Evolutionary conservation across 768 basidiomycete species (phyloP), one percentile per base, ranked within the genome.

Genomic region (Termitomyces sp.): DNA sequence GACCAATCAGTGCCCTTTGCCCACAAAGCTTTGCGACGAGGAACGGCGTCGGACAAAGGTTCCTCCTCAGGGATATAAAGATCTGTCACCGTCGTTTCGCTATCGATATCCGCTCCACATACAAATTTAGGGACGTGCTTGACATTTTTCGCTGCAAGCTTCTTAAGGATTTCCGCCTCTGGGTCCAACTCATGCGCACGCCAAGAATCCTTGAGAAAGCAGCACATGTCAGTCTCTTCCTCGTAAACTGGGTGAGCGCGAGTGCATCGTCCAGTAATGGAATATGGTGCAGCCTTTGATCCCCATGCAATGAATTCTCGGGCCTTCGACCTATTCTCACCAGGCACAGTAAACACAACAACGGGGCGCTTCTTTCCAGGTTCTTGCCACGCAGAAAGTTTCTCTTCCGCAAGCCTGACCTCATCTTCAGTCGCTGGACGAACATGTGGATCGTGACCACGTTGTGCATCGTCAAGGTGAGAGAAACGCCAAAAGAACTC

Each of bases 201-300:
- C 71, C 69, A 72, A 7, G 43, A 58, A 37, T 72, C 71, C 49
- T 72, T 72, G 26, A 72, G 39, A 39, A 69, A 70, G 20, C 66
- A 60, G 1, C 56, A 47, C 33, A 52, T 48, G 13, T 55, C 24
- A 3, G 37, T 54, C 3, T 46, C 55, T 2, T 44, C 20, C 13
- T 65, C 67, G n/a, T 59, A 54, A 8, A 61, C 63, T 2, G 58
- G 57, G 27, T 55, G 64, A 2, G 57, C 61, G 13, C 62, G 62
- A 4, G 68, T 68, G 20, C 50, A 56, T n/a, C 63, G 22, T 9
- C 65, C 64, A 12, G 54, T 55, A 13, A 62, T 51, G 1, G 64
- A 61, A 12, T 39, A 27, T 5, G 59, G 39, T 12, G 63, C 13
- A 22, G 34, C 30, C 42, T 57, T 47, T 7, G 62, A 52, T 16